Conservation (phyloP, 257 asterid genomes). For the Cruciata laevipes region DNA sequence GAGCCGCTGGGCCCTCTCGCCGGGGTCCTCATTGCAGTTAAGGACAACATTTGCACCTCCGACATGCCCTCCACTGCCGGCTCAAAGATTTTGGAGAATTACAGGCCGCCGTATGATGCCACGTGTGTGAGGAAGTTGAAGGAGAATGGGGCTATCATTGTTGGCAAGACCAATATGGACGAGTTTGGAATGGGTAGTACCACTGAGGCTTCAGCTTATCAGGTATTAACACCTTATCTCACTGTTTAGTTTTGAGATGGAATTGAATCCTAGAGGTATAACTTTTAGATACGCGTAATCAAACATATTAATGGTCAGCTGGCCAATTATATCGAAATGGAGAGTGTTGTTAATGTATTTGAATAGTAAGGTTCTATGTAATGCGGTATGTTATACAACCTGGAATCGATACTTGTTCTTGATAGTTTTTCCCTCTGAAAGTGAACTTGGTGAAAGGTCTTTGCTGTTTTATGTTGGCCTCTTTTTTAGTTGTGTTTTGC, state of each 20-base stretch:
- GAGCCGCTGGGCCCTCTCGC: constrained; percentile 74
- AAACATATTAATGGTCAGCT: not conserved
- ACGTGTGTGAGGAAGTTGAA: constrained; percentile 79
- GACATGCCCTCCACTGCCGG: constrained; percentile 97
- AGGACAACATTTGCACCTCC: constrained; percentile 82
- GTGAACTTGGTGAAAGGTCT: not conserved
- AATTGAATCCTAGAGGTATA: not conserved
- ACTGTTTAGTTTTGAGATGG: not conserved
- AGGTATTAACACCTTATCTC: constrained; percentile 30
- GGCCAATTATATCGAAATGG: not conserved
- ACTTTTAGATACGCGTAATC: not conserved
- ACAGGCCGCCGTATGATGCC: constrained; percentile 82
- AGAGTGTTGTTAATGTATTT: not conserved
- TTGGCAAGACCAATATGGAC: constrained; percentile 95
- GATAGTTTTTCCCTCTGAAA: not conserved
- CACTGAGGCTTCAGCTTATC: constrained; percentile 85
- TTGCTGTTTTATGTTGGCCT: not conserved
- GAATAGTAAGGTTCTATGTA: not conserved
- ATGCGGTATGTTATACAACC: not conserved
- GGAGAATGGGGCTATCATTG: constrained; percentile 67
- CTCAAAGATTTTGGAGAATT: constrained; percentile 68
- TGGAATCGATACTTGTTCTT: not conserved
- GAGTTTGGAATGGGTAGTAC: constrained; percentile 99
- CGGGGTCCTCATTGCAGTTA: constrained; percentile 75
- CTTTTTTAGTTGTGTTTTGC: not conserved